Conservation (phyloP, 768 basidiomycete genomes). For the Serendipita vermifera region DNA sequence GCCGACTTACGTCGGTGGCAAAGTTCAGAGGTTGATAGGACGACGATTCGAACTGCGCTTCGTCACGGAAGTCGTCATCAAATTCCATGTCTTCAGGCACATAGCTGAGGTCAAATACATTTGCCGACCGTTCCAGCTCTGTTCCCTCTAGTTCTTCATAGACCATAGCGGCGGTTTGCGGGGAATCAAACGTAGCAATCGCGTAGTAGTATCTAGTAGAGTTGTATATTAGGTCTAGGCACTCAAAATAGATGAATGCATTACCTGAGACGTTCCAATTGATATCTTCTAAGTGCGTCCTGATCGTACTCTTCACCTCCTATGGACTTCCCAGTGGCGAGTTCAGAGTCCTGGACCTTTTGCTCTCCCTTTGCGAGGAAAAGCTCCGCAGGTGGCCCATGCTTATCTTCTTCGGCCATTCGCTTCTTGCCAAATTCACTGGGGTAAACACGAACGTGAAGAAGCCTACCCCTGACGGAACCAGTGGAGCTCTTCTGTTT, state of each 20-base stretch:
- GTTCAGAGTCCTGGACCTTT: slow-evolving; percentile 12
- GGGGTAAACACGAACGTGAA: slow-evolving; percentile 77
- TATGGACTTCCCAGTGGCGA: not conserved
- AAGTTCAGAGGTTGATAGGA: slow-evolving; percentile 73
- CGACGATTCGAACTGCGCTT: slow-evolving; percentile 55
- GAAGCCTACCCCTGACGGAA: slow-evolving; percentile 49
- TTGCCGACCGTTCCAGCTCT: slow-evolving; percentile 92
- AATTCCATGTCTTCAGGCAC: slow-evolving; percentile 85
- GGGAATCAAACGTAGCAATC: slow-evolving; percentile 74
- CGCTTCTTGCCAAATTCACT: slow-evolving; percentile 84
- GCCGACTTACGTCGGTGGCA: slow-evolving; percentile 66
- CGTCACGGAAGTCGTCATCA: slow-evolving; percentile 66
- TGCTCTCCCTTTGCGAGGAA: slow-evolving; percentile 43
- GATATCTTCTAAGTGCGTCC: slow-evolving; percentile 77
- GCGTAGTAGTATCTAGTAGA: slow-evolving; percentile 82
- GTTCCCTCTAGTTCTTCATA: slow-evolving; percentile 83
- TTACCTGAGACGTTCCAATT: slow-evolving; percentile 82
- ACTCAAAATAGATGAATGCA: slow-evolving; percentile 18
- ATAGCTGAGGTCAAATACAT: slow-evolving; percentile 89
- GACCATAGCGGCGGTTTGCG: slow-evolving; percentile 63
- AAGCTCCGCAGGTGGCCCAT: slow-evolving; percentile 78
- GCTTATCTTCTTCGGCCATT: slow-evolving; percentile 72
- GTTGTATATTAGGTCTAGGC: not conserved
- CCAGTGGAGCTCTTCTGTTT: slow-evolving; percentile 18
- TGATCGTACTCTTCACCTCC: slow-evolving; percentile 65